Conservation (phyloP, 1,284 basidiomycete genomes). For the Moesziomyces antarcticus region DNA sequence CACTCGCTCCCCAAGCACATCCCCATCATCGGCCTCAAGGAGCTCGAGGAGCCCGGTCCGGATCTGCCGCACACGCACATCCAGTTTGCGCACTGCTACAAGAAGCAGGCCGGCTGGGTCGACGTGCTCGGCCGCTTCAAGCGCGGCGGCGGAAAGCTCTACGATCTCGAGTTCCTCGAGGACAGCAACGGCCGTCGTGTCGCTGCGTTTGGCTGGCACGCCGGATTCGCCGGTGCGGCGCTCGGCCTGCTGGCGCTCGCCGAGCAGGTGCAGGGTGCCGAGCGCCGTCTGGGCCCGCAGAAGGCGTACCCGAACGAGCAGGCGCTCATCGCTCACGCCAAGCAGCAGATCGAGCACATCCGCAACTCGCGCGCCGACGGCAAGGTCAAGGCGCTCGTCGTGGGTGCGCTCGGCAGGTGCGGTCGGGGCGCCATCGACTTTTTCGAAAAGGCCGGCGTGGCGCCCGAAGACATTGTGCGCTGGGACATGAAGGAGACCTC, state of each 20-base stretch:
- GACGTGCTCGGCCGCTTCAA: conserved; percentile 88
- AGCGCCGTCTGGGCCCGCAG: conserved; percentile 73
- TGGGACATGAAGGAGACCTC: conserved; percentile 96
- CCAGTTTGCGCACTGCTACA: conserved; percentile 99
- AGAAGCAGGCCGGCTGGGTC: conserved; percentile 93
- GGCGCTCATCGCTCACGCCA: conserved; percentile 68
- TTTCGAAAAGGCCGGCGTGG: conserved; percentile 89
- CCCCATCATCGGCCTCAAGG: conserved; percentile 96
- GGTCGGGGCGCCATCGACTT: conserved; percentile 96
- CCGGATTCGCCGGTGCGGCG: conserved; percentile 96
- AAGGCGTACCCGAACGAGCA: conserved; percentile 79
- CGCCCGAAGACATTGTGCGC: conserved; percentile 85
- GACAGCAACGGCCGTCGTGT: conserved; percentile 87
- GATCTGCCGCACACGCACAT: conserved; percentile 80
- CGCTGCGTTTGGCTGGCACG: conserved; percentile 99
- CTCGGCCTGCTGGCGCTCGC: conserved; percentile 88
- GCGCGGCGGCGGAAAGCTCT: conserved; percentile 85
- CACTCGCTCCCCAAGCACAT: conserved; percentile 78
- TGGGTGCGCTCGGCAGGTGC: conserved; percentile 94
- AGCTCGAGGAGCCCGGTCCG: conserved; percentile 75
- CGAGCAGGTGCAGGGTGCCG: conserved; percentile 55
- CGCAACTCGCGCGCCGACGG: conserved; percentile 72
- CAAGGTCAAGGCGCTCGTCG: conserved; percentile 88
- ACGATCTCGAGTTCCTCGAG: conserved; percentile 96
- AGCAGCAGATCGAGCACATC: conserved; percentile 73